Evolutionary conservation across 164 flowering plant species (phyloP).

Genomic region (Vitis vinifera): ASM3070453v1 NC_081813.1:11098501-11099000

Average conservation of each 20-base stretch:
- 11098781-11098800: conserved; percentile 14
- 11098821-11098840: conserved; percentile 99
- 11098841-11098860: conserved; percentile 93
- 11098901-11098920: too few species aligned
- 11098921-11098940: too few species aligned
- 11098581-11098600: background rate
- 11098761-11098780: background rate
- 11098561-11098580: background rate
- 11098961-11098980: too few species aligned
- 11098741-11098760: background rate
- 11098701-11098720: conserved; percentile 37
- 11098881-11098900: background rate
- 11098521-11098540: too few species aligned
- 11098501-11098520: too few species aligned
- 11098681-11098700: conserved; percentile 86
- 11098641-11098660: conserved; percentile 80
- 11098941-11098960: too few species aligned
- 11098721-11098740: conserved; percentile 5
- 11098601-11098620: background rate
- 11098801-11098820: conserved; percentile 9
- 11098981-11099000: too few species aligned
- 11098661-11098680: conserved; percentile 87
- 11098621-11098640: conserved; percentile 66
- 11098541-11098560: background rate
- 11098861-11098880: conserved; percentile 80